Base-by-base conservation (phyloP, 352 stramenopile genomes). In the Phytophthora idaei region DNA sequence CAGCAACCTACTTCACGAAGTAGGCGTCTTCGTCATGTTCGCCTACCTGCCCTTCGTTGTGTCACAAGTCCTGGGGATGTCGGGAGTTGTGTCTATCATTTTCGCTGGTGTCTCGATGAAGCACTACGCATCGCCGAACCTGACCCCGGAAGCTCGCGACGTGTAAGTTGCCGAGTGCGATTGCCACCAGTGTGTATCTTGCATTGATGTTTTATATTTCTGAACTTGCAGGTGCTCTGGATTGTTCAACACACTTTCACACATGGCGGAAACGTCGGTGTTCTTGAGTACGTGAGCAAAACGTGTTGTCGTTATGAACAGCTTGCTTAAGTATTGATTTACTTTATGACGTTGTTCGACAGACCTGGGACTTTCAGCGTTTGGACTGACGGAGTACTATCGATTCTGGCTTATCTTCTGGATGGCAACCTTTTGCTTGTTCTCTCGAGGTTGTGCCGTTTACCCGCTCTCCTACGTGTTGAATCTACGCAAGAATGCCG, bases 41-140 rank as follows among this genome's bases (percentile, higher is more conserved):
- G 78, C 87, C 47, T 93, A 94, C 72, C 53, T 97, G 17, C 80
- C 87, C 12, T 95, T 94, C 72, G 71, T 94, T 28, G 69, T 81
- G 10, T 83, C 83, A 11, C 77, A 93, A 64, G 78, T 92, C 32
- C 59, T 94, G 29, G 76, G 91, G 34, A 87, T 97, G 76, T 95
- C 85, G 32, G 93, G 93, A 28, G 97, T 98, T 66, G 93, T 98
- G 11, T 91, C 91, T 0, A 97, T 98, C 70, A 90, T 98, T 50
- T 98, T 98, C 54, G 90, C 90, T 15, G 95, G 87, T 42, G 94
- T 98, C 31, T 78, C 90, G 5, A 95, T 95, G 74, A 95, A 96
- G 73, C 81, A 95, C 57, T 98, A 98, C 65, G 87, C 89, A 0
- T 78, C 80, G 11, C 87, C 90, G 1, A 98, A 98, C 63, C 67